These are phyloP conservation scores for Suhomyces xylopsoci DNA, from an alignment of 805 yeast species.

Conservation along the genomic window DNA sequence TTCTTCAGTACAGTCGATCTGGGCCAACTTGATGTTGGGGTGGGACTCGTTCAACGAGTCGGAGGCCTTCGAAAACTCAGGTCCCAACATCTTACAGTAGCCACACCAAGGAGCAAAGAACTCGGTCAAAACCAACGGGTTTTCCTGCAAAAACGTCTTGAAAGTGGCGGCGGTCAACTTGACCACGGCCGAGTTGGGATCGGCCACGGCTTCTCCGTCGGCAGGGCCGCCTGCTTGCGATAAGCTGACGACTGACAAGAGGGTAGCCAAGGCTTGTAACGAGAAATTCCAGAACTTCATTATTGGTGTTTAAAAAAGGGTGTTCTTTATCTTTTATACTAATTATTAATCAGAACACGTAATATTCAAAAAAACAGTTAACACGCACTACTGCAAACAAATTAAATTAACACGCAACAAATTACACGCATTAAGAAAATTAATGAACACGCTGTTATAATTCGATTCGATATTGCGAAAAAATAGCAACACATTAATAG, in stretches of 20 bases:
- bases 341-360: no score
- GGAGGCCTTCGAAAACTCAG: slow-evolving; percentile 75
- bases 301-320: no score
- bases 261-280: slow-evolving; percentile 33
- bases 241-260: slow-evolving; percentile 34
- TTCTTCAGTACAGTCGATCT: slow-evolving; percentile 81
- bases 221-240: slow-evolving; percentile 36
- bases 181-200: slow-evolving; percentile 83
- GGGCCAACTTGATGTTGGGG: slow-evolving; percentile 70
- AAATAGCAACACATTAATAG: no score
- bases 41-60: slow-evolving; percentile 48
- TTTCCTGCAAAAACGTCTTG: slow-evolving; percentile 59
- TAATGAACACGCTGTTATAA: no score
- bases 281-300: slow-evolving; percentile 41
- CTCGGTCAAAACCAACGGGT: slow-evolving; percentile 81
- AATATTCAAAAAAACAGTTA: no score
- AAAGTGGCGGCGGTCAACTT: slow-evolving; percentile 68
- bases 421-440: no score
- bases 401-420: no score
- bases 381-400: no score
- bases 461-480: no score
- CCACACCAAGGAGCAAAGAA: slow-evolving; percentile 99
- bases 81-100: slow-evolving; percentile 86
- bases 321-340: no score
- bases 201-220: slow-evolving; percentile 66